Base-by-base conservation (phyloP, 805 yeast genomes). In the Saccharomyces eubayanus region DNA sequence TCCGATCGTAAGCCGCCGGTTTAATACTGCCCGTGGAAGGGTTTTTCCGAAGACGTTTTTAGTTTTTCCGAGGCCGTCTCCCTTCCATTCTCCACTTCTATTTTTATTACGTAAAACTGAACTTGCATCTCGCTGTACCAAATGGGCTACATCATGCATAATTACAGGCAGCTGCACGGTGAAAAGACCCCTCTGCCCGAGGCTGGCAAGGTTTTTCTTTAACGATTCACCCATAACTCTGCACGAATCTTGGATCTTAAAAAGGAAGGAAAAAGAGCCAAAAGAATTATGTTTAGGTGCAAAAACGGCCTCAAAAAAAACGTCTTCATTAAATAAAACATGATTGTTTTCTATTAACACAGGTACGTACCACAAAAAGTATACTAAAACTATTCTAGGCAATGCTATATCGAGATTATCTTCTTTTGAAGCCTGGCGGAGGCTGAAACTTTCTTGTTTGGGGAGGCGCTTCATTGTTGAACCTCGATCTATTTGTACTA, bases 401-500 rank as follows among this genome's bases (percentile, higher is more conserved):
- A 28, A 47, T 29, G 11, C 30, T 46, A 14, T 14, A 20, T 47
- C 49, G 14, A 28, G 14, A 31, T 48, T 36, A 47, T 46, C 55
- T 63, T 59, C 61, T 68, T 46, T 63, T 70, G 60, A 75, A 75
- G 1, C 79, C 79, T 21, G 78, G 78, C 5, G 79, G 77, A 16
- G 80, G 80, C 58, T 76, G 74, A 56, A 77, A 78, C 8, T 74
- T 73, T 50, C 71, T 60, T 43, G 73, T 50, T 36, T 57, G 58
- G n/a, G 49, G 57, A 53, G 75, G 72, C 24, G 71, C 70, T 24
- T 66, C 70, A 31, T 55, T 53, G 48, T 48, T 30, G 68, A 64
- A 2, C 73, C 70, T 24, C 70, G 65, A 16, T 31, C 57, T 56
- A 28, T 54, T 49, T 48, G 71, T 55, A 57, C 68, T 59, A 5